Evolutionary conservation across 2,329 filamentous ascomycete species (phyloP), one percentile per base, ranked within the genome.

Genomic region (Neonectria faginata): DNA sequence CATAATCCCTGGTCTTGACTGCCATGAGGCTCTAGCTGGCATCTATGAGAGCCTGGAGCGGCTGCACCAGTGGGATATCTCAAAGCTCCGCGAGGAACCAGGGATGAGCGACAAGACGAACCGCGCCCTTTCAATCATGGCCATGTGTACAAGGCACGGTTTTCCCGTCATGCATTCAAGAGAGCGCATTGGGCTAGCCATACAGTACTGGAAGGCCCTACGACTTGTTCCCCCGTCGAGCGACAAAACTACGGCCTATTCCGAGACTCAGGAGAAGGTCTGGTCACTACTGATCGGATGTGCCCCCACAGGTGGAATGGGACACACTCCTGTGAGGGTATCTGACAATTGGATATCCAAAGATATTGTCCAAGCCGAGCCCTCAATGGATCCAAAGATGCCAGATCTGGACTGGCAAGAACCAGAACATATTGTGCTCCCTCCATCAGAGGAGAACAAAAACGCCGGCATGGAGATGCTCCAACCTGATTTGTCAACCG

Each of bases 201-300:
- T 96, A 42, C 90, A 93, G 68, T 97, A 95, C 76, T 96, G 92
- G 92, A 90, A 88, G 76, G 85, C 90, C 70, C 81, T 83, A 60
- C 83, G 86, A 51, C 82, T 85, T 51, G 76, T 88, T 16, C 78
- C 75, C 3, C 76, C 77, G 6, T 75, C 72, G 2, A 77, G 70
- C 51, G 76, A 78, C 51, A 75, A 78, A 18, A 77, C 80, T 33
- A 75, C 81, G 18, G 72, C 75, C 11, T 76, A 80, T 31, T 77
- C 79, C 33, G 77, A 80, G 27, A 76, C 81, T 7, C 74, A 73
- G 25, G 82, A 85, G 64, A 85, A 82, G 62, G 84, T 88, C 3
- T 94, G 91, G 87, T 88, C 87, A 0, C 83, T 95, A 8, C 80
- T 89, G 2, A 84, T 96, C 62, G 89, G 90, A 66, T 93, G 91